A percentile compares a stretch with the other conserved stretches of the same genome.
phyloP scores from a whole-genome alignment of 768 basidiomycete species.

The Russula foetens region DNA sequence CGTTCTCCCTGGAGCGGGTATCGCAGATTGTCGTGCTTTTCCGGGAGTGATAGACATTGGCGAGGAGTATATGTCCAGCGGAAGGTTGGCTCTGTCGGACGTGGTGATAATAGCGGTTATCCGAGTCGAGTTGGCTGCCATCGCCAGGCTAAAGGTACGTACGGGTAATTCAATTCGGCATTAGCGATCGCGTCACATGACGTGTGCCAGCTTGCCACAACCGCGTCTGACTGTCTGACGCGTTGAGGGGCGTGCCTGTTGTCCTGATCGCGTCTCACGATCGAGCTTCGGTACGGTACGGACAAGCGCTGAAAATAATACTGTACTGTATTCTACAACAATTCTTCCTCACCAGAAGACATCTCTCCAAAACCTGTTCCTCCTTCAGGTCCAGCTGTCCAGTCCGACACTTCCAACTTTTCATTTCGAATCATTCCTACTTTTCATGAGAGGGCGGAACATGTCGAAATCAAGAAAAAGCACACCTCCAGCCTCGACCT shows the following conservation, averaged over 20 bases:
- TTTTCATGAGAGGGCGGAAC: neutral
- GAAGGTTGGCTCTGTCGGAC: neutral
- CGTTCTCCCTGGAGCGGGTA: constrained; percentile 41
- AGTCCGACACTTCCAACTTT: constrained; percentile 49
- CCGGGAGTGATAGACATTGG: constrained; percentile 39
- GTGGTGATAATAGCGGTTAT: neutral
- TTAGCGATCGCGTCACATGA: constrained; percentile 15
- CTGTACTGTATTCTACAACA: constrained; percentile 10
- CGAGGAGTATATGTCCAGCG: neutral
- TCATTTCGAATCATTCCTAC: constrained; percentile 49
- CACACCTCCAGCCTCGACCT: constrained; percentile 50
- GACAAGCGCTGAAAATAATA: neutral
- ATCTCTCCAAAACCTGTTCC: constrained; percentile 22
- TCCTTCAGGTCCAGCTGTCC: constrained; percentile 35
- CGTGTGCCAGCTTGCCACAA: constrained; percentile 8
- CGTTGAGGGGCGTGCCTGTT: too few species aligned
- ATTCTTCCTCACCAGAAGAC: constrained; percentile 22
- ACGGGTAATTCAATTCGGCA: too few species aligned
- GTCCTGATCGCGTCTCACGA: too few species aligned
- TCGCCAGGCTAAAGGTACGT: neutral
- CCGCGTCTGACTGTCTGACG: constrained; percentile 1
- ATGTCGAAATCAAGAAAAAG: neutral
- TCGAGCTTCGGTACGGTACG: neutral
- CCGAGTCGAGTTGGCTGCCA: neutral
- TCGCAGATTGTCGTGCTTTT: constrained; percentile 34